These are phyloP conservation scores for Phytophthora agathidicida DNA, from an alignment of 352 stramenopile genomes.

Conservation along the genomic window DNA sequence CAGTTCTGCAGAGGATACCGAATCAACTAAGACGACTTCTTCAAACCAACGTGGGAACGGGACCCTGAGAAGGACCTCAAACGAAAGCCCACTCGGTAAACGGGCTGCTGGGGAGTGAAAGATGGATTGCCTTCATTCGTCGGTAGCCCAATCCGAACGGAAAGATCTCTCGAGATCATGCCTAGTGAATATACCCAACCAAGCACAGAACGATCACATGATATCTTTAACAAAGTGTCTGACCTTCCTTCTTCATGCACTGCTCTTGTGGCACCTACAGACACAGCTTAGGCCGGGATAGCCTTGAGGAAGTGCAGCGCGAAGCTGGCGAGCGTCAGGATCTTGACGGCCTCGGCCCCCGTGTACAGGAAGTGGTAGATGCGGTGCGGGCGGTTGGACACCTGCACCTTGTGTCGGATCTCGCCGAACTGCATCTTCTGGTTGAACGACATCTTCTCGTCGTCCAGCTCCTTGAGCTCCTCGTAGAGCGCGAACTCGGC, in stretches of 20 bases:
- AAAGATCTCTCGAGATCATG: too few species aligned
- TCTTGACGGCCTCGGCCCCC: slow-evolving; percentile 49
- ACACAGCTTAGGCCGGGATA: slow-evolving; percentile 30
- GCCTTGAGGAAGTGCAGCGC: slow-evolving; percentile 54
- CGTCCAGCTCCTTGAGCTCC: slow-evolving; percentile 54
- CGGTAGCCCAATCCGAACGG: too few species aligned
- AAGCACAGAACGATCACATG: slow-evolving; percentile 28
- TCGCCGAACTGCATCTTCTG: slow-evolving; percentile 65
- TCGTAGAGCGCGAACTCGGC: slow-evolving; percentile 63
- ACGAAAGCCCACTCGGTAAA: too few species aligned
- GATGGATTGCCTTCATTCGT: too few species aligned
- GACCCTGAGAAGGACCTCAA: too few species aligned
- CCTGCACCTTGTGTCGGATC: slow-evolving; percentile 60
- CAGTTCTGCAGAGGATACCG: too few species aligned
- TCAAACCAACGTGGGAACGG: too few species aligned
- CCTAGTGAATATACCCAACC: too few species aligned
- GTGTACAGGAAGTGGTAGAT: slow-evolving; percentile 61
- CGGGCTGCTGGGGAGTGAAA: too few species aligned
- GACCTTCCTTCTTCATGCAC: slow-evolving; percentile 4
- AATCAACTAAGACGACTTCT: too few species aligned
- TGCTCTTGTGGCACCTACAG: not conserved
- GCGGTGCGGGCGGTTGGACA: slow-evolving; percentile 36
- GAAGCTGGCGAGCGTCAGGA: slow-evolving; percentile 51
- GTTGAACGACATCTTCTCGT: slow-evolving; percentile 60
- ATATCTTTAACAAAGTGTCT: slow-evolving; percentile 37